phyloP scores from a whole-genome alignment of 345 rosid species.

The Pugionium cornutum region DNA sequence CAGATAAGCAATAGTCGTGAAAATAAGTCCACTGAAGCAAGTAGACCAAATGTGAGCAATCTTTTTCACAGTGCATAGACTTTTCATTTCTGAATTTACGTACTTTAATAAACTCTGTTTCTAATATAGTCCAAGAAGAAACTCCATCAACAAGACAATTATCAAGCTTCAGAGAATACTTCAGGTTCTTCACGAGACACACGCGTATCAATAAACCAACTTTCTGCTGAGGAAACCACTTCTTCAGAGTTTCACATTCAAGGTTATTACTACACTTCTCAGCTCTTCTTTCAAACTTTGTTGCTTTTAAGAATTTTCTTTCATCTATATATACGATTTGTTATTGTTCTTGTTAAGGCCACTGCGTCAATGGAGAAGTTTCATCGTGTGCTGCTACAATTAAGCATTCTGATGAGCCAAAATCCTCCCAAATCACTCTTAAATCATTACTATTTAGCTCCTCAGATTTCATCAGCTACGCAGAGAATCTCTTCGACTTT shows the following conservation, averaged over 20 bases:
- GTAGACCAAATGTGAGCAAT: slow-evolving; percentile 33
- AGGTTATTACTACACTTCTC: slow-evolving; percentile 48
- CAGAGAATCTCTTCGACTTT: slow-evolving; percentile 53
- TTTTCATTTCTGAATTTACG: not conserved
- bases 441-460: slow-evolving; percentile 52
- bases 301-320: not conserved
- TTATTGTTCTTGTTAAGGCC: slow-evolving; percentile 41
- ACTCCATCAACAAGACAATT: slow-evolving; percentile 42
- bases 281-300: not conserved
- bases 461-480: slow-evolving; percentile 50
- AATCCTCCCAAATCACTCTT: slow-evolving; percentile 30
- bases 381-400: slow-evolving; percentile 29
- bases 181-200: slow-evolving; percentile 26
- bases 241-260: slow-evolving; percentile 41
- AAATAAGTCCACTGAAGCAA: slow-evolving; percentile 37
- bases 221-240: slow-evolving; percentile 36
- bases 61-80: slow-evolving; percentile 7
- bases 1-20: slow-evolving; percentile 29
- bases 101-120: slow-evolving; percentile 2
- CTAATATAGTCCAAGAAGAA: slow-evolving; percentile 48
- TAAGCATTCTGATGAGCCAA: slow-evolving; percentile 24
- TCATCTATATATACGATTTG: not conserved
- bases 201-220: slow-evolving; percentile 31
- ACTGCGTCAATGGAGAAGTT: slow-evolving; percentile 39
- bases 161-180: slow-evolving; percentile 26